phyloP scores from a whole-genome alignment of 768 basidiomycete species.

The Collybia mongolica region DNA sequence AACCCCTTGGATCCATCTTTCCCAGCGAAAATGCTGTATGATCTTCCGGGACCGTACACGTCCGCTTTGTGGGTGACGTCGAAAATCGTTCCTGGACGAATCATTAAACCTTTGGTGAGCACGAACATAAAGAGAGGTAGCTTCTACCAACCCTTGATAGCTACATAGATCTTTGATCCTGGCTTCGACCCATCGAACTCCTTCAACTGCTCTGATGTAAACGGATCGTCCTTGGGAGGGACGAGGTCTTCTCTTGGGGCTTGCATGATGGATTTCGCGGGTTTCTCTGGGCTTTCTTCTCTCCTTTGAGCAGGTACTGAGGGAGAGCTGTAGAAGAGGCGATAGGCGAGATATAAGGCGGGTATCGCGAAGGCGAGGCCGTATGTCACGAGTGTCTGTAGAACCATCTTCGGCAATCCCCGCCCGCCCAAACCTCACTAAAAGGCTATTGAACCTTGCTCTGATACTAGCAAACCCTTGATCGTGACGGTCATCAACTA shows the following conservation, averaged over 20 bases:
- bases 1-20: constrained; percentile 91
- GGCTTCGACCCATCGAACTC: constrained; percentile 67
- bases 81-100: constrained; percentile 76
- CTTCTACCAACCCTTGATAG: constrained; percentile 73
- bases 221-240: constrained; percentile 78
- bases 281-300: constrained; percentile 25
- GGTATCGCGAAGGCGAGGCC: constrained; percentile 23
- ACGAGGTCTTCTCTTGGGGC: constrained; percentile 55
- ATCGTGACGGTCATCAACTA: too few relatives aligned
- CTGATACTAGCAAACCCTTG: too few relatives aligned
- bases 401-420: constrained; percentile 18
- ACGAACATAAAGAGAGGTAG: constrained; percentile 1
- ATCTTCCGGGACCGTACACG: constrained; percentile 81
- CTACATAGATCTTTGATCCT: constrained; percentile 78
- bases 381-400: constrained; percentile 22
- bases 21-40: constrained; percentile 87
- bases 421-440: constrained; percentile 1
- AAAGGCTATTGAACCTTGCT: too few relatives aligned
- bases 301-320: constrained; percentile 15
- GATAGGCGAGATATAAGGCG: constrained; percentile 21
- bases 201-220: constrained; percentile 66
- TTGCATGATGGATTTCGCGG: constrained; percentile 70
- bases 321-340: constrained; percentile 9
- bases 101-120: neutral
- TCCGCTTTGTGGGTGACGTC: constrained; percentile 85